phyloP scores from a whole-genome alignment of 768 basidiomycete genomes.

The Amanita rimosa region DNA sequence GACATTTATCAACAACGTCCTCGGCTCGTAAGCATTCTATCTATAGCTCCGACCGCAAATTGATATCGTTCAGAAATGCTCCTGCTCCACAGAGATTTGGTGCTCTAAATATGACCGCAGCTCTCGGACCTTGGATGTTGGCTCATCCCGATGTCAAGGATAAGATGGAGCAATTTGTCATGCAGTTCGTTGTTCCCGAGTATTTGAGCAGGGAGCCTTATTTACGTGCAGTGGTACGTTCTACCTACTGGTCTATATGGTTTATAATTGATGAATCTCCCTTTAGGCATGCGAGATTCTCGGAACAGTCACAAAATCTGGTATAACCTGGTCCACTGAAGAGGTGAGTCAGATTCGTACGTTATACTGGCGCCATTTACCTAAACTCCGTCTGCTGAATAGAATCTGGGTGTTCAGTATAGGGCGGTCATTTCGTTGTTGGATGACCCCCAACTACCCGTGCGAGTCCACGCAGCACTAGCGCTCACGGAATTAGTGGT shows the following conservation, averaged over 20 bases:
- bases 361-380: background rate
- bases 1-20: slow-evolving; percentile 62
- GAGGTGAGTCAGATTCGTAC: slow-evolving; percentile 30
- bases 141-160: slow-evolving; percentile 70
- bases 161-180: slow-evolving; percentile 69
- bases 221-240: slow-evolving; percentile 65
- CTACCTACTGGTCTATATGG: background rate
- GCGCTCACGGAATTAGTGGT: slow-evolving; percentile 70
- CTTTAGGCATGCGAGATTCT: slow-evolving; percentile 71
- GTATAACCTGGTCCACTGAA: slow-evolving; percentile 53
- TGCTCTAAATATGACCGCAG: slow-evolving; percentile 73
- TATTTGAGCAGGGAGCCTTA: slow-evolving; percentile 58
- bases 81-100: slow-evolving; percentile 65
- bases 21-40: slow-evolving; percentile 41
- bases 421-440: slow-evolving; percentile 53
- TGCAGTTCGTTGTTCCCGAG: slow-evolving; percentile 65
- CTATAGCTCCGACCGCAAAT: background rate
- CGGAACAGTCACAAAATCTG: slow-evolving; percentile 58
- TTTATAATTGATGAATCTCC: background rate
- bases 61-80: slow-evolving; percentile 21
- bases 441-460: slow-evolving; percentile 73
- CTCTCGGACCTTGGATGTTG: slow-evolving; percentile 72
- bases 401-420: slow-evolving; percentile 59
- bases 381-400: background rate
- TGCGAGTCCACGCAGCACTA: slow-evolving; percentile 74